phyloP scores from a whole-genome alignment of 176 grass and related monocot genomes.

The Phragmites australis region DNA sequence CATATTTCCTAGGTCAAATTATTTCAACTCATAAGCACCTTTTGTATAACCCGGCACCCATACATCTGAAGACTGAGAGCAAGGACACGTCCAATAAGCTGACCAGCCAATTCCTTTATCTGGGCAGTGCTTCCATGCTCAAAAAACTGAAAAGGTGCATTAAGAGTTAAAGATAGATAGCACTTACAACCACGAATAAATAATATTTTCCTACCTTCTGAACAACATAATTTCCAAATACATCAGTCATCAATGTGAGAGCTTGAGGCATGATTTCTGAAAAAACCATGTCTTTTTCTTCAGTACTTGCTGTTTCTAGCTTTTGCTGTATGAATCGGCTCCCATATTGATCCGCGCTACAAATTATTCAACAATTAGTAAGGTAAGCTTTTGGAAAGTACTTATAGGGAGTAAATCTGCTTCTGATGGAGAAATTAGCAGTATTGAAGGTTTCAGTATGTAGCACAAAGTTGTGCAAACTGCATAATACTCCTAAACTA shows the following conservation, averaged over 20 bases:
- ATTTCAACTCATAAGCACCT: slow-evolving; percentile 44
- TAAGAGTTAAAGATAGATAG: neutral
- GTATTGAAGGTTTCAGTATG: neutral
- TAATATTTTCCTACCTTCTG: slow-evolving; percentile 62
- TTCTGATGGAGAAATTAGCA: neutral
- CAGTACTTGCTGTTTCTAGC: slow-evolving; percentile 72
- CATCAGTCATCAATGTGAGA: slow-evolving; percentile 81
- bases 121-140: slow-evolving; percentile 84
- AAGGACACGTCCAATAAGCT: slow-evolving; percentile 72
- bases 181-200: neutral
- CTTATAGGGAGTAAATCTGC: neutral
- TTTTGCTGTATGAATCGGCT: slow-evolving; percentile 95
- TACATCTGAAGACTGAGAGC: slow-evolving; percentile 95
- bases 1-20: neutral
- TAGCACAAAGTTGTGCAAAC: neutral
- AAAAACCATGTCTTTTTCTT: slow-evolving; percentile 71
- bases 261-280: slow-evolving; percentile 83
- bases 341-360: slow-evolving; percentile 80
- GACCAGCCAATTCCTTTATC: slow-evolving; percentile 68
- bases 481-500: neutral
- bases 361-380: slow-evolving; percentile 28
- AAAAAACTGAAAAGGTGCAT: slow-evolving; percentile 67
- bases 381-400: neutral
- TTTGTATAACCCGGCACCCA: slow-evolving; percentile 90
- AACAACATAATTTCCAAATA: slow-evolving; percentile 94